Evolutionary conservation across 768 basidiomycete genomes (phyloP), one percentile per base, ranked within the genome.

Genomic region (Amanita muscaria): DNA sequence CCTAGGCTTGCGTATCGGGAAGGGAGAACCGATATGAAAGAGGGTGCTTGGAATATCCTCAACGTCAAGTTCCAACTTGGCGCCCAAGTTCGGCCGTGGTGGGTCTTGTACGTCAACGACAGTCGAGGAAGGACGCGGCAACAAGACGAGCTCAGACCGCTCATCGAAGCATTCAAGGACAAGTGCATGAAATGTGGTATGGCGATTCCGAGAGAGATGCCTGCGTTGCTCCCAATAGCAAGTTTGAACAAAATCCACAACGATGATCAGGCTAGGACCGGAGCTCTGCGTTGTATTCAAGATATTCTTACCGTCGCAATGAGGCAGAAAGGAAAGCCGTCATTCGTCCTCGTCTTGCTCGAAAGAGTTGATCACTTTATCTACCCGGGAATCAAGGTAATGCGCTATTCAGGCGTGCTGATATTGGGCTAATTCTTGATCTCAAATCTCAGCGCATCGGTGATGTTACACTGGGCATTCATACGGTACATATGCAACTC

Each of bases 11-110:
- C 64, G 2, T 90, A 90, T 55, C 64, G 60, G 29, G 60, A 51
- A 3, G 78, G 76, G 2, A 59, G 53, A 18, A 56, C 65, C 2
- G 68, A 61, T 11, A 71, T 77, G 5, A 62, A 54, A 27, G 74
- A 81, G 24, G 88, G 80, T 1, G 73, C 75, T 30, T 90, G 88
- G 88, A 89, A 89, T 49, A 79, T 88, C 42, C 57, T 81, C 25
- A 69, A 80, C 18, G 79, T 83, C 43, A 77, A 79, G 54, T 88
- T 90, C 54, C 76, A 80, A 25, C 56, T 53, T 0, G 77, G 76
- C 1, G 80, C 69, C 0, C 53, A 44, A 1, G 67, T 86, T 14
- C 30, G 58, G 7, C 69, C 66, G 25, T 88, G 84, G 82, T 79
- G 77, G 62, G 76, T 88, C 7, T 55, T 90, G 1, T 70, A 80